These are phyloP conservation scores for Camellia oleifera DNA, from an alignment of 179 eudicot genomes.

Conservation along the genomic window DNA sequence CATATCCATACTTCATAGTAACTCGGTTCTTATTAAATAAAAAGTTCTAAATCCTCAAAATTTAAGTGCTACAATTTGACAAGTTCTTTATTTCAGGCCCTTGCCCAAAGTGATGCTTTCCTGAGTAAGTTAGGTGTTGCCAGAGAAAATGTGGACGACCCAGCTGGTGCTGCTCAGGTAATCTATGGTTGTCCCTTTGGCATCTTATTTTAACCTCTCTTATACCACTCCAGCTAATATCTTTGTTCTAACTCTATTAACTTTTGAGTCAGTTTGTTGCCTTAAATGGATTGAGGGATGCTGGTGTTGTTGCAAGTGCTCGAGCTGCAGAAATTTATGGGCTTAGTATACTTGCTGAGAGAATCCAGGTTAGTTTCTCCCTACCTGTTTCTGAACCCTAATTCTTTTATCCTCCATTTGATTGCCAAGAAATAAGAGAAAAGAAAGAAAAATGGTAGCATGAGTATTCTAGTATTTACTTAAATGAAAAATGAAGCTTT, in stretches of 20 bases:
- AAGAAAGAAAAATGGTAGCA: background rate
- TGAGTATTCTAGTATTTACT: background rate
- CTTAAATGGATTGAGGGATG: conserved; percentile 28
- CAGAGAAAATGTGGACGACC: conserved; percentile 32
- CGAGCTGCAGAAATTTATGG: conserved; percentile 44
- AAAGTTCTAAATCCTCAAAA: background rate
- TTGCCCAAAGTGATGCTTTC: conserved; percentile 32
- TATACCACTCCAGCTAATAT: background rate
- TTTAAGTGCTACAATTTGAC: background rate
- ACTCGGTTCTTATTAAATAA: background rate
- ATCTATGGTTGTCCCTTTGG: background rate
- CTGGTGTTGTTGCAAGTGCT: conserved; percentile 39
- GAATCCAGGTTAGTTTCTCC: conserved; percentile 30
- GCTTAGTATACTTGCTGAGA: conserved; percentile 32
- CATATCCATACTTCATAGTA: too few relatives aligned
- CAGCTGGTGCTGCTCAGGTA: conserved; percentile 46
- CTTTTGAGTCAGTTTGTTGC: conserved; percentile 30
- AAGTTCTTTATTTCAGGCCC: conserved; percentile 22
- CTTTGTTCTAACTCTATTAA: background rate
- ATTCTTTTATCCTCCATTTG: background rate
- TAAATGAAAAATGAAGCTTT: background rate
- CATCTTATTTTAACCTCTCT: background rate
- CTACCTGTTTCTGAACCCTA: background rate
- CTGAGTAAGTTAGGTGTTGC: conserved; percentile 33
- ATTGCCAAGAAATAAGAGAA: background rate